Conservation (phyloP, 805 yeast genomes). For the Metschnikowia hibisci region DNA sequence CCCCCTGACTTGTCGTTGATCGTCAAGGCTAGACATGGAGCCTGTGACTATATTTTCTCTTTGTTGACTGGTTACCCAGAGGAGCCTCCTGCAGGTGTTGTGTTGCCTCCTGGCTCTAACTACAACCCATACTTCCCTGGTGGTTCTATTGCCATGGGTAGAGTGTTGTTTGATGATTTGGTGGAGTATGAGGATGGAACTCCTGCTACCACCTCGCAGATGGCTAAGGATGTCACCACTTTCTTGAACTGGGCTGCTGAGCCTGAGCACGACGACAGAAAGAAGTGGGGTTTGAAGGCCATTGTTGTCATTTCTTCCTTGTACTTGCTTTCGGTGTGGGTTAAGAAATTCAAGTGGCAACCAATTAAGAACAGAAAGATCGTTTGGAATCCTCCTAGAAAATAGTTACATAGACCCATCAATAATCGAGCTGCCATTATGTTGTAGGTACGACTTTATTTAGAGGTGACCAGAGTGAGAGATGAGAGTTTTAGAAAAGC, state of each 20-base stretch:
- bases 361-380: slow-evolving; percentile 93
- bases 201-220: slow-evolving; percentile 96
- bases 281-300: slow-evolving; percentile 94
- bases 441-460: too few species aligned
- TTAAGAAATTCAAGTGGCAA: slow-evolving; percentile 98
- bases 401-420: slow-evolving; percentile 19
- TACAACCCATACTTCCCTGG: slow-evolving; percentile 99
- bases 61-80: slow-evolving; percentile 98
- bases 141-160: slow-evolving; percentile 98
- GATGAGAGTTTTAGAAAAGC: too few species aligned
- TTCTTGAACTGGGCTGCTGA: slow-evolving; percentile 98
- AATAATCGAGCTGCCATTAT: not conserved
- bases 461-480: too few species aligned
- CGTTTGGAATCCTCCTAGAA: slow-evolving; percentile 88
- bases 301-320: slow-evolving; percentile 72
- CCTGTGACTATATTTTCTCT: slow-evolving; percentile 90
- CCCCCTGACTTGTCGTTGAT: slow-evolving; percentile 97
- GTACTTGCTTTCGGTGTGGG: slow-evolving; percentile 81
- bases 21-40: slow-evolving; percentile 99
- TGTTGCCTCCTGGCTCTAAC: slow-evolving; percentile 88
- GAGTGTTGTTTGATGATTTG: slow-evolving; percentile 94
- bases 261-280: slow-evolving; percentile 98
- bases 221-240: slow-evolving; percentile 97
- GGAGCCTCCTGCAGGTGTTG: slow-evolving; percentile 97
- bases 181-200: slow-evolving; percentile 99